phyloP scores from a whole-genome alignment of 2,329 filamentous ascomycete genomes.

The Onygenales sp. region DNA sequence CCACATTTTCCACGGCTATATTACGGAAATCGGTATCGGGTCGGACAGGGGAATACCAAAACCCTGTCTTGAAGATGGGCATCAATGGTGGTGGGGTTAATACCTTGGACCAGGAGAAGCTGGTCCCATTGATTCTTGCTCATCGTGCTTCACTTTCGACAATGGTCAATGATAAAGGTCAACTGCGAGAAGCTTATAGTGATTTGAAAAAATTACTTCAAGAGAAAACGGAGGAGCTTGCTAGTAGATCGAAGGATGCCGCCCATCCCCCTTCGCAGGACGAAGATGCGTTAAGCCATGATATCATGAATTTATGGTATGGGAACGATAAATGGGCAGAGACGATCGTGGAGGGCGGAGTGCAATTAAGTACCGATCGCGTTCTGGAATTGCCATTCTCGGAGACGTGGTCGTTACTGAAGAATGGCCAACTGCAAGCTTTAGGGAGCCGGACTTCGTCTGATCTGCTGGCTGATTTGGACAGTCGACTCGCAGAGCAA shows the following conservation, averaged over 20 bases:
- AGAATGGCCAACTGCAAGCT: slow-evolving; percentile 45
- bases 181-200: slow-evolving; percentile 48
- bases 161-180: slow-evolving; percentile 51
- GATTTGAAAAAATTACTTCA: slow-evolving; percentile 58
- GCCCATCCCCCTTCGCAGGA: slow-evolving; percentile 25
- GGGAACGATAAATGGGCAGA: slow-evolving; percentile 68
- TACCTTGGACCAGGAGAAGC: slow-evolving; percentile 23
- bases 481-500: slow-evolving; percentile 58
- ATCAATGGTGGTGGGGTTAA: slow-evolving; percentile 41
- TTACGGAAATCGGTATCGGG: slow-evolving; percentile 51
- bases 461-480: slow-evolving; percentile 56
- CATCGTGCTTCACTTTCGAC: slow-evolving; percentile 59
- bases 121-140: slow-evolving; percentile 62
- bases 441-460: slow-evolving; percentile 14
- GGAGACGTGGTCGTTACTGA: slow-evolving; percentile 60
- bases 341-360: slow-evolving; percentile 58
- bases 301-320: slow-evolving; percentile 63
- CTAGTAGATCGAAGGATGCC: slow-evolving; percentile 18
- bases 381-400: slow-evolving; percentile 61
- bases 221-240: slow-evolving; percentile 51
- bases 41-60: slow-evolving; percentile 25
- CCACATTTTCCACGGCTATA: slow-evolving; percentile 74
- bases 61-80: slow-evolving; percentile 1
- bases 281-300: slow-evolving; percentile 38
- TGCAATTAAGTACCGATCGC: slow-evolving; percentile 45